Base-by-base conservation (phyloP, 768 basidiomycete genomes). In the Cystofilobasidium capitatum region DNA sequence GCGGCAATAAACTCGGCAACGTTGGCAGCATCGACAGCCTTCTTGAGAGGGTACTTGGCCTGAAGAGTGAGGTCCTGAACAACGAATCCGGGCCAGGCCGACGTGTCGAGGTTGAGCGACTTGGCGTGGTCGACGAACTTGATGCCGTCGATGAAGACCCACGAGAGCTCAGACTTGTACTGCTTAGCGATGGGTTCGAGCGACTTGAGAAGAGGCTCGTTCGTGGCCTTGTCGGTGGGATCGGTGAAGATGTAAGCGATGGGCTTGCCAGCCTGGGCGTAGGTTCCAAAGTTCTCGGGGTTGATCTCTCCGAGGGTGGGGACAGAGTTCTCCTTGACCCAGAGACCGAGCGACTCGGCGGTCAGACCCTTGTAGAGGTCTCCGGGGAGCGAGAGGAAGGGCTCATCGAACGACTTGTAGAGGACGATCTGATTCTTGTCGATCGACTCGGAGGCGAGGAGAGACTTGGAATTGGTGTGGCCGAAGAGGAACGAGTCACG, bases 401-500 rank as follows among this genome's bases (percentile, higher is more conserved):
- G 89, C 71, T 93, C 92, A 74, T 99, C 96, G 77, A 91, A 98
- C 66, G 77, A 77, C 72, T 96, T 91, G 83, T 94, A 98, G 71
- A 93, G 84, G 68, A 98, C 86, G 63, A 99, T 82, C 42, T 91
- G 83, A 20, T 96, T 93, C 44, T 87, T 82, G 16, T 83, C 83
- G 62, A 91, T 85, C 64, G 84, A 87, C 59, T 86, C 90, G 51
- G 82, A 82, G 24, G 77, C 72, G 67, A 76, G 70, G 29, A 72
- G 72, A 16, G 81, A 84, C 42, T 82, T 77, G 75, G 96, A 91
- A 63, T 86, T 86, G 66, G 85, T 81, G 58, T 88, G 76, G 77
- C 96, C 96, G 73, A 99, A 99, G 62, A 98, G 86, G 78, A 86
- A 97, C 70, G 87, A 86, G 66, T 99, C 94, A 69, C 96, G 90